Percentiles rank a stretch among this genome's conserved stretches.
Evolutionary conservation across 2,329 filamentous ascomycete genomes (phyloP).

Genomic region (Cytospora piceae): DNA sequence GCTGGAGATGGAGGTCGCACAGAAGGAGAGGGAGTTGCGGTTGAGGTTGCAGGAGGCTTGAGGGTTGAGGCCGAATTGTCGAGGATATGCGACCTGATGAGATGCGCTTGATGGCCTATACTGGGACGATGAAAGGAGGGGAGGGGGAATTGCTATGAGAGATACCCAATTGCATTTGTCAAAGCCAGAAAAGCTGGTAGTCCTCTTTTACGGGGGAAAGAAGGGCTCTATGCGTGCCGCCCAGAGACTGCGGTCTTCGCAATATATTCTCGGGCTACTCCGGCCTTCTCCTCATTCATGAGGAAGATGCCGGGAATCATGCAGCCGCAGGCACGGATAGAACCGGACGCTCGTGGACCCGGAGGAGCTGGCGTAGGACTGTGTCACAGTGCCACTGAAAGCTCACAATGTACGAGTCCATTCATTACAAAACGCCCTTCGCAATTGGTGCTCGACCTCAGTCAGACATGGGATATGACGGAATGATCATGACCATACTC

Average conservation of each 20-base stretch:
- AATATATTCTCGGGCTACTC: background rate
- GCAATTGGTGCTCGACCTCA: background rate
- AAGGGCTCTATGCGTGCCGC: background rate
- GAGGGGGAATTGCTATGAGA: background rate
- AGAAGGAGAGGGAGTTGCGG: constrained; percentile 66
- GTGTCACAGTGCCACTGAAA: background rate
- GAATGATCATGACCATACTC: too few species aligned
- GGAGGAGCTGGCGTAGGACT: background rate
- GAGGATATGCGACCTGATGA: background rate
- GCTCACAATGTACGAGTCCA: background rate
- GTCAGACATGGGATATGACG: background rate
- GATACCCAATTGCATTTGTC: constrained; percentile 3
- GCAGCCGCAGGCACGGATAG: background rate
- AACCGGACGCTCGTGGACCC: too few species aligned
- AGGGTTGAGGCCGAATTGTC: background rate
- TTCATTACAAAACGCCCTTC: background rate
- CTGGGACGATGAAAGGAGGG: background rate
- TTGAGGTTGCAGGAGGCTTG: constrained; percentile 49
- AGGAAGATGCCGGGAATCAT: background rate
- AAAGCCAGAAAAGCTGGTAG: background rate
- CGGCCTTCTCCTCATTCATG: background rate
- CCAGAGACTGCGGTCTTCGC: background rate
- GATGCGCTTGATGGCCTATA: background rate
- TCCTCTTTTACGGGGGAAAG: background rate
- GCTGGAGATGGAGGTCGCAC: constrained; percentile 82